Evolutionary conservation across 257 asterid species (phyloP), one percentile per base, ranked within the genome.

Genomic region (Penstemon davidsonii): DNA sequence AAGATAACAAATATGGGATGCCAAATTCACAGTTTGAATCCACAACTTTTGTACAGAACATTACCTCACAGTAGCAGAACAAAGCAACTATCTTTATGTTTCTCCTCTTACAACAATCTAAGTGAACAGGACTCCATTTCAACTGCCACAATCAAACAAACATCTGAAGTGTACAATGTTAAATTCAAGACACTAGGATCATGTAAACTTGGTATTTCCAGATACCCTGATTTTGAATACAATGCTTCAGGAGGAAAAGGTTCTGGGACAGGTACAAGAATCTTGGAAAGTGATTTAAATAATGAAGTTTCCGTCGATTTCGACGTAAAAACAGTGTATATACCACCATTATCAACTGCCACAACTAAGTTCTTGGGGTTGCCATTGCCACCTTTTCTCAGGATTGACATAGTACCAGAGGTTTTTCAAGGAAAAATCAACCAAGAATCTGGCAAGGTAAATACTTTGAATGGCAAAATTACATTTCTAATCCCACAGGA

Each of bases 301-400:
- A 77, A 71, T 33, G 80, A 69, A 58, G 70, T 83, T 47, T 60
- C 58, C 9, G 81, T 89, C n/a, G 79, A 87, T 13, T 90, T 88
- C 44, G 89, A 90, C 53, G 66, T 78, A 51, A 38, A 73, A 36
- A 77, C 77, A 3, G 70, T 92, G 55, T 86, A 80, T 49, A 86
- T 90, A 42, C 97, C 97, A 15, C 90, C 97, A 7, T 67, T 92
- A 36, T 86, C 95, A 1, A 53, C 83, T 13, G 85, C 87, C 71
- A 89, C 98, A 0, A 86, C 98, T 54, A 90, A 83, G 80, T 85
- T 90, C 79, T 58, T 92, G 81, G 97, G 98, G 52, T 49, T 88
- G 70, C 93, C 95, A 1, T 78, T 92, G 88, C 97, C 97, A 5
- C 95, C 95, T 9, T 82, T 92, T 67, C 76, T 86, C 64, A 90